Evolutionary conservation across 73 alveolate genomes (phyloP).

Genomic region (Uronychia setigera): DNA sequence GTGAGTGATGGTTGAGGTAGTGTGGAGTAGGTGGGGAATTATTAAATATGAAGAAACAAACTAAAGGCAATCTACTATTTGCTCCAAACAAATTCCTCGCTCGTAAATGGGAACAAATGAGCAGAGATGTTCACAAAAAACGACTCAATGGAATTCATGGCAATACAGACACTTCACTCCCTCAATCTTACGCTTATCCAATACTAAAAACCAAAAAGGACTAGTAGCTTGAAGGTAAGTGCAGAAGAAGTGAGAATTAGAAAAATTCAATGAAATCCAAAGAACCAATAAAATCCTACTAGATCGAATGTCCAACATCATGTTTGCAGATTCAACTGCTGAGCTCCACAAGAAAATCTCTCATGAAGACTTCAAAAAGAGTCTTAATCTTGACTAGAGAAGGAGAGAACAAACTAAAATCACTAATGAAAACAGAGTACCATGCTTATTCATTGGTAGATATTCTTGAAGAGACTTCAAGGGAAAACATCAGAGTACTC

Average conservation of each 20-base stretch:
- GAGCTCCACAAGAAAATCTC: not conserved
- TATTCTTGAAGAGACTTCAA: not conserved
- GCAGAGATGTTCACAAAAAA: too few relatives aligned
- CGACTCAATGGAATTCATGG: too few relatives aligned
- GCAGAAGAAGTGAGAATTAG: not conserved
- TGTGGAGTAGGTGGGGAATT: too few relatives aligned
- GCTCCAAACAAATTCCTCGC: too few relatives aligned
- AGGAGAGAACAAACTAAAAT: not conserved
- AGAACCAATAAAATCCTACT: not conserved
- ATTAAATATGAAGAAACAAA: too few relatives aligned
- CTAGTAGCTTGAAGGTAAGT: too few relatives aligned
- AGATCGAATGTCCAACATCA: not conserved
- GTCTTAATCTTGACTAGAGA: not conserved
- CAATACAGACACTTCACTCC: too few relatives aligned
- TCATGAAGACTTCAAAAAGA: not conserved
- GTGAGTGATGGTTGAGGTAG: too few relatives aligned
- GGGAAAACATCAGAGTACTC: not conserved
- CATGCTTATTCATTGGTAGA: not conserved
- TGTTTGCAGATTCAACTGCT: not conserved
- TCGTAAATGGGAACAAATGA: too few relatives aligned
- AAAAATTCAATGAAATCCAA: not conserved
- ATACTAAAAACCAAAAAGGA: too few relatives aligned
- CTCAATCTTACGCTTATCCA: too few relatives aligned
- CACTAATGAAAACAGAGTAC: not conserved
- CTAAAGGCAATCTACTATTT: too few relatives aligned